These are phyloP conservation scores for Neofusicoccum sp. DNA, from an alignment of 2,329 filamentous ascomycete genomes.

Conservation along the genomic window DNA sequence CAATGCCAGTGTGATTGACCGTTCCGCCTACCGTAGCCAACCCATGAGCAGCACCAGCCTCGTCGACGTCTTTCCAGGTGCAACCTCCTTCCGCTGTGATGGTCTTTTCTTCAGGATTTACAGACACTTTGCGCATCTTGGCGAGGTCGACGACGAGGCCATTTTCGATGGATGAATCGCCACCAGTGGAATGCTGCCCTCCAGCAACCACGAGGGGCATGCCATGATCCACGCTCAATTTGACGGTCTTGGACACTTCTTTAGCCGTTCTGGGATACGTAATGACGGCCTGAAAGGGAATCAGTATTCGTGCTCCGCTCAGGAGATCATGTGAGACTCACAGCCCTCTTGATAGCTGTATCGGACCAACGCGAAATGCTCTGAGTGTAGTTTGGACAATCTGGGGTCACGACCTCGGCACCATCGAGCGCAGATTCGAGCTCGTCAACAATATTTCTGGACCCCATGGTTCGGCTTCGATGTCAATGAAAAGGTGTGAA, in stretches of 20 bases:
- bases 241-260: neutral
- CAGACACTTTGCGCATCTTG: too few relatives aligned
- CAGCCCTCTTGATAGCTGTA: constrained; percentile 24
- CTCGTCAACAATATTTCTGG: neutral
- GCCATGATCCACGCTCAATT: constrained; percentile 29
- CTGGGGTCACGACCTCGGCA: constrained; percentile 24
- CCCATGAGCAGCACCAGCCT: constrained; percentile 51
- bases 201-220: constrained; percentile 58
- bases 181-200: constrained; percentile 60
- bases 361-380: constrained; percentile 28
- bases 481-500: too few relatives aligned
- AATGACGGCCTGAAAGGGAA: neutral
- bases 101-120: constrained; percentile 38
- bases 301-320: too few relatives aligned
- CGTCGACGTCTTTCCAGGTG: constrained; percentile 59
- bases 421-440: neutral
- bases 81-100: constrained; percentile 57
- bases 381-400: constrained; percentile 24
- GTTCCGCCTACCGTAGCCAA: constrained; percentile 65
- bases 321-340: constrained; percentile 13
- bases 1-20: constrained; percentile 65
- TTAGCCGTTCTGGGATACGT: neutral
- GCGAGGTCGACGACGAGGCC: constrained; percentile 60
- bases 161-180: constrained; percentile 52
- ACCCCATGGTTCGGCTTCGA: neutral